Conservation (phyloP, 1,284 basidiomycete genomes). For the Lignosus rhinocerotis region DNA sequence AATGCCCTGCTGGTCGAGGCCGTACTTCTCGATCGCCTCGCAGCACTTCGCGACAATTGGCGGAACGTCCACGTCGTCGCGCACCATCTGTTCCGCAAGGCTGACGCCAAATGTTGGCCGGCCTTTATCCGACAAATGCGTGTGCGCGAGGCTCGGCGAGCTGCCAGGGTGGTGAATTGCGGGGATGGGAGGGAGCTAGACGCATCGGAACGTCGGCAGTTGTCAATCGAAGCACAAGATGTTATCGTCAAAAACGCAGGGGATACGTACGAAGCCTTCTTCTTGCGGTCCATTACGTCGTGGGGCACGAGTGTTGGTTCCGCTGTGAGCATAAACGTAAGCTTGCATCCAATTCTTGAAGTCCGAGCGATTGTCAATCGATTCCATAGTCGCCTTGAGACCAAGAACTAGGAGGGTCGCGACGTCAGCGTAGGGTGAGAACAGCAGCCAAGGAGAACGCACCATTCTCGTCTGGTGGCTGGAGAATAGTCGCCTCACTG, state of each 20-base stretch:
- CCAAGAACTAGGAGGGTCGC: constrained; percentile 54
- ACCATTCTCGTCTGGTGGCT: constrained; percentile 67
- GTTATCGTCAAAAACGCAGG: background rate
- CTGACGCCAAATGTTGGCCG: constrained; percentile 88
- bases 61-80: constrained; percentile 91
- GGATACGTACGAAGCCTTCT: constrained; percentile 77
- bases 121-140: constrained; percentile 58
- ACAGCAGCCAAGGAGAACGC: background rate
- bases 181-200: constrained; percentile 60
- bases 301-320: constrained; percentile 61
- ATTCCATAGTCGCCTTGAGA: constrained; percentile 84
- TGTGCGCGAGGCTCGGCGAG: constrained; percentile 32
- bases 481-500: constrained; percentile 83
- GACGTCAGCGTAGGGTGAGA: background rate
- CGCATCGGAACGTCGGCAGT: constrained; percentile 11
- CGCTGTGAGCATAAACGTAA: constrained; percentile 84
- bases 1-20: constrained; percentile 85
- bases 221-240: background rate
- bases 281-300: constrained; percentile 82
- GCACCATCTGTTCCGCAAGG: constrained; percentile 86
- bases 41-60: constrained; percentile 89
- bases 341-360: constrained; percentile 98
- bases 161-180: constrained; percentile 27
- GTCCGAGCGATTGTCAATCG: constrained; percentile 92
- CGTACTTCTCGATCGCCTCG: constrained; percentile 88